Conservation (phyloP, 2,329 filamentous ascomycete species). For the Penicillium expansum region DNA sequence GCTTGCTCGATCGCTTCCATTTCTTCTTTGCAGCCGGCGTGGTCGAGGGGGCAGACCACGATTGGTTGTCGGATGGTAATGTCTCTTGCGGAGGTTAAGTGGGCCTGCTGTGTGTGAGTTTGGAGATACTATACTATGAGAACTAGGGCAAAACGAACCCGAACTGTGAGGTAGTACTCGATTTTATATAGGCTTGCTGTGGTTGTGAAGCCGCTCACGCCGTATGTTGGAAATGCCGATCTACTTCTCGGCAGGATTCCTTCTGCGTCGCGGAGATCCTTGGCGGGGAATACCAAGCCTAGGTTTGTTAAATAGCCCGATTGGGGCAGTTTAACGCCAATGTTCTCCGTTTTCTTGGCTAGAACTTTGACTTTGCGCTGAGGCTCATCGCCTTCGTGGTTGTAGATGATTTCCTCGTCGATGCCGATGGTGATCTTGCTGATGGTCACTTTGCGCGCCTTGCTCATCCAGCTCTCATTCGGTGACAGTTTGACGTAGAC, state of each 20-base stretch:
- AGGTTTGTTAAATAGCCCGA: slow-evolving; percentile 91
- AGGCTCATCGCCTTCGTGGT: slow-evolving; percentile 94
- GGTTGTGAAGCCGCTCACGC: slow-evolving; percentile 87
- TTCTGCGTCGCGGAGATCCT: slow-evolving; percentile 81
- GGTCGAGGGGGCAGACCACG: slow-evolving; percentile 91
- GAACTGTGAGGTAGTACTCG: slow-evolving; percentile 92
- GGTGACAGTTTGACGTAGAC: slow-evolving; percentile 94
- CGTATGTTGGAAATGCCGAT: slow-evolving; percentile 83
- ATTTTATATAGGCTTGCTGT: slow-evolving; percentile 95
- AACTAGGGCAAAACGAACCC: slow-evolving; percentile 55
- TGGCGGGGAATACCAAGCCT: slow-evolving; percentile 83
- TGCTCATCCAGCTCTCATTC: slow-evolving; percentile 85
- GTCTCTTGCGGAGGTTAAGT: slow-evolving; percentile 82
- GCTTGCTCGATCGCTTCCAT: slow-evolving; percentile 98
- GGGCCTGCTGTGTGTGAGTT: slow-evolving; percentile 59
- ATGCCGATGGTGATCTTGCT: slow-evolving; percentile 90
- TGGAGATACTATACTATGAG: slow-evolving; percentile 11
- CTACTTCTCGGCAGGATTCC: slow-evolving; percentile 83
- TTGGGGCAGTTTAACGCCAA: slow-evolving; percentile 83
- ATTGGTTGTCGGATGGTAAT: slow-evolving; percentile 88
- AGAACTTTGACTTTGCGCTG: slow-evolving; percentile 85
- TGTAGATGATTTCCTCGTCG: slow-evolving; percentile 98
- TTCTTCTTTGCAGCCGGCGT: slow-evolving; percentile 94
- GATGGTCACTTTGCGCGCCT: slow-evolving; percentile 88
- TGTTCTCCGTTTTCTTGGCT: slow-evolving; percentile 75